Conservation (phyloP, 371 early-diverging fungal species). For the Chytridium lagenaria region DNA sequence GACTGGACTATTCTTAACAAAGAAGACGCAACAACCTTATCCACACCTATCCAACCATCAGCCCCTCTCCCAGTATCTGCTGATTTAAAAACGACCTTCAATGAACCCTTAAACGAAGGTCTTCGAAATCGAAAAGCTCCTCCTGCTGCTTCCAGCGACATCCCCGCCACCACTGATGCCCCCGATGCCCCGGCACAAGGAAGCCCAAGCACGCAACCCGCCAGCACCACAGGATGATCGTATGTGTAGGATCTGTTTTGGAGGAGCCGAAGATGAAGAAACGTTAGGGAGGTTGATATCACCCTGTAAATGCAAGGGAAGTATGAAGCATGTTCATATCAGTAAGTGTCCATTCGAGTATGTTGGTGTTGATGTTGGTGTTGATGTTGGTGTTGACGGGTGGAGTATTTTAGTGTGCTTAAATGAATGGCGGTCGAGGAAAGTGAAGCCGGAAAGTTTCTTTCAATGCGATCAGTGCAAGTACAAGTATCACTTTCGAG, state of each 20-base stretch:
- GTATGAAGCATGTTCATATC: conserved; percentile 46
- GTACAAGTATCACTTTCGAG: conserved; percentile 41
- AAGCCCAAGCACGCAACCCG: neutral
- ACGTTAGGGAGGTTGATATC: conserved; percentile 40
- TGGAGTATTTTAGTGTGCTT: conserved; percentile 23
- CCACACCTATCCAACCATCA: no score
- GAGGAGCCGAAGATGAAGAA: conserved; percentile 1
- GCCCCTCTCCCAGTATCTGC: no score
- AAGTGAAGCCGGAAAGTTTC: conserved; percentile 30
- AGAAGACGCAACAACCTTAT: no score
- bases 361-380: neutral
- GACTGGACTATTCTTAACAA: no score
- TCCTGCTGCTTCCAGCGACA: no score
- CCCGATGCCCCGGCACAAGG: neutral
- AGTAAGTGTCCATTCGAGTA: neutral
- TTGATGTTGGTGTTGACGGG: neutral
- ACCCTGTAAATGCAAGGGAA: conserved; percentile 49
- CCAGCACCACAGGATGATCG: conserved; percentile 8
- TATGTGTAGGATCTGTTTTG: conserved; percentile 28
- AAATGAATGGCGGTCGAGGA: conserved; percentile 41
- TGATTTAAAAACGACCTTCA: no score
- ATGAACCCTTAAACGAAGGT: no score
- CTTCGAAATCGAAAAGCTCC: no score
- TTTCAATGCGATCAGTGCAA: conserved; percentile 49
- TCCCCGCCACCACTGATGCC: neutral